Percentiles rank a stretch among this genome's conserved stretches.
Evolutionary conservation across 768 basidiomycete genomes (phyloP).

Genomic region (Boletus insuetus): DNA sequence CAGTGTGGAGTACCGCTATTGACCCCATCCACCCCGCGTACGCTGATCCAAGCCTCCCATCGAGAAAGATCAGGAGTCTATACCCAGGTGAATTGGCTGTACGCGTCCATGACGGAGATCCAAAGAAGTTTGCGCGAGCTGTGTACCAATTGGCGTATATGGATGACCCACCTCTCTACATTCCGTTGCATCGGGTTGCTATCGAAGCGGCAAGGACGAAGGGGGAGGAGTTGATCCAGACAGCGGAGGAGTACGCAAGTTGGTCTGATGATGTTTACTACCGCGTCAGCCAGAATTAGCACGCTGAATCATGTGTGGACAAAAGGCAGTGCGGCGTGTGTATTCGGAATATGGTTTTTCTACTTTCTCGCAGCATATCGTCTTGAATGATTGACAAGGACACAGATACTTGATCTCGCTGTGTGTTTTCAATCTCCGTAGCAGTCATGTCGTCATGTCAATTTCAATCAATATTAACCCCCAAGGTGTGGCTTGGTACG

Average conservation of each 20-base stretch:
- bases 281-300: constrained; percentile 4
- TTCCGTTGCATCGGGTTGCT: constrained; percentile 24
- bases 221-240: constrained; percentile 20
- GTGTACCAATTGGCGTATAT: constrained; percentile 18
- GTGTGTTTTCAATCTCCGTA: background rate
- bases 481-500: constrained; percentile 27
- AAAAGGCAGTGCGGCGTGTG: background rate
- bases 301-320: background rate
- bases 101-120: constrained; percentile 16
- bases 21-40: constrained; percentile 22
- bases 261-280: constrained; percentile 30
- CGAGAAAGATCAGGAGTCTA: constrained; percentile 10
- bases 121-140: constrained; percentile 20
- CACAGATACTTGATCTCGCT: background rate
- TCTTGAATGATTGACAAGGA: too few species aligned
- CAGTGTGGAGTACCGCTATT: background rate
- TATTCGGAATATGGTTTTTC: too few species aligned
- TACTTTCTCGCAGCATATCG: too few species aligned
- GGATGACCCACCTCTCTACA: constrained; percentile 25
- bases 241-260: constrained; percentile 25
- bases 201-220: constrained; percentile 20
- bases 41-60: constrained; percentile 14
- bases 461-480: background rate
- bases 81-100: constrained; percentile 8
- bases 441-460: background rate